phyloP scores from a whole-genome alignment of 345 rosid genomes.

The Crucihimalaya himalaica region DNA sequence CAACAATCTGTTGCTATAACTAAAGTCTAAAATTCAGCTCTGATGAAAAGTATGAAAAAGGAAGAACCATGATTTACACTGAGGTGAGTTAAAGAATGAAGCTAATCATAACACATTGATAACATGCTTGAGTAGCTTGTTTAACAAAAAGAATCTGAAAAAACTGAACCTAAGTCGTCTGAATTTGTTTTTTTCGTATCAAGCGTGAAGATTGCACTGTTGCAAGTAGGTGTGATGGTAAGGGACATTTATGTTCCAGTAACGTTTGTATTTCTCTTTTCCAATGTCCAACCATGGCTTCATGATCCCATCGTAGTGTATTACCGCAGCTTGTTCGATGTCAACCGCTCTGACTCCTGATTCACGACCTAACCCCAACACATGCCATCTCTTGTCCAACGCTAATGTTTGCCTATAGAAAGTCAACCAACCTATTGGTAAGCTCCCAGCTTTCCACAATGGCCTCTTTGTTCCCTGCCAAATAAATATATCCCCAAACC shows the following conservation, averaged over 20 bases:
- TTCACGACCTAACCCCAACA: constrained; percentile 76
- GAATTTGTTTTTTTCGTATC: constrained; percentile 17
- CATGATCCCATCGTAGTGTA: constrained; percentile 87
- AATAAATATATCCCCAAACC: not conserved
- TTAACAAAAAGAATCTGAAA: constrained; percentile 30
- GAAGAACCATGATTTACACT: constrained; percentile 45
- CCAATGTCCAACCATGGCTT: constrained; percentile 97
- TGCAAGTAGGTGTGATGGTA: constrained; percentile 55
- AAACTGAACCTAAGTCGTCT: constrained; percentile 23
- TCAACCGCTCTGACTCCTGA: constrained; percentile 50
- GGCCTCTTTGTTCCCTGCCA: constrained; percentile 64
- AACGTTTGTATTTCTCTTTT: constrained; percentile 62
- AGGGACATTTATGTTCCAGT: constrained; percentile 70
- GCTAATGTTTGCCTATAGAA: constrained; percentile 73
- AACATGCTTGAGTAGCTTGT: constrained; percentile 35
- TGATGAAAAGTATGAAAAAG: constrained; percentile 20
- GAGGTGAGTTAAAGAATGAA: constrained; percentile 30
- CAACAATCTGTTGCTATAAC: not conserved
- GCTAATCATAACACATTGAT: constrained; percentile 37
- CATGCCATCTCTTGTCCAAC: constrained; percentile 80
- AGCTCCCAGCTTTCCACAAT: constrained; percentile 76
- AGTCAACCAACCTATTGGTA: constrained; percentile 87
- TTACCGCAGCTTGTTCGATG: constrained; percentile 71
- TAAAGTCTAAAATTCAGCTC: constrained; percentile 19
- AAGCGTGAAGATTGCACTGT: constrained; percentile 70